These are phyloP conservation scores for Apiotrichum siamense DNA, from an alignment of 1,284 basidiomycete species.

Conservation along the genomic window DNA sequence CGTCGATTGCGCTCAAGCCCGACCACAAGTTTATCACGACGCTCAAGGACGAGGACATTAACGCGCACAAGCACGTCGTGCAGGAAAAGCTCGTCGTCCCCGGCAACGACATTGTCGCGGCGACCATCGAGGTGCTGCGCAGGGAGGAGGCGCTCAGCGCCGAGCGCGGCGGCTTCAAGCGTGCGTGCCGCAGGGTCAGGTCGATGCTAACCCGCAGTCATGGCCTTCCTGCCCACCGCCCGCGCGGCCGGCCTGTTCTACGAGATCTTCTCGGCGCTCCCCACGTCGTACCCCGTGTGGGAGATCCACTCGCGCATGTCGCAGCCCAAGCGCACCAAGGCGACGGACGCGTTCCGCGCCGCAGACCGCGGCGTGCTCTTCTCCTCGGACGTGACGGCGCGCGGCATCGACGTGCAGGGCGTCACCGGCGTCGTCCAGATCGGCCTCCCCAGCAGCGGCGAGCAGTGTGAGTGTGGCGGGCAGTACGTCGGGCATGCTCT, in stretches of 20 bases:
- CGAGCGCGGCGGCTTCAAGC: slow-evolving; percentile 37
- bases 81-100: slow-evolving; percentile 54
- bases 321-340: slow-evolving; percentile 48
- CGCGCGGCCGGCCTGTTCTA: slow-evolving; percentile 57
- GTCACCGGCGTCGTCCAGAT: slow-evolving; percentile 55
- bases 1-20: slow-evolving; percentile 50
- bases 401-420: slow-evolving; percentile 51
- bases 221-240: slow-evolving; percentile 66
- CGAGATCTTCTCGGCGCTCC: slow-evolving; percentile 48
- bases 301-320: slow-evolving; percentile 45
- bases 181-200: slow-evolving; percentile 13
- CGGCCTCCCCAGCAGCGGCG: slow-evolving; percentile 47
- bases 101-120: slow-evolving; percentile 51
- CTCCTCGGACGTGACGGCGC: slow-evolving; percentile 52
- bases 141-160: slow-evolving; percentile 33
- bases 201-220: slow-evolving; percentile 38
- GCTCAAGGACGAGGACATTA: slow-evolving; percentile 57
- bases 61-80: slow-evolving; percentile 62
- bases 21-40: slow-evolving; percentile 61
- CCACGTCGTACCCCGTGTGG: slow-evolving; percentile 29
- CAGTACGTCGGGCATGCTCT: neutral
- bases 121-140: slow-evolving; percentile 44
- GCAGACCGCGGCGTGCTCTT: slow-evolving; percentile 51
- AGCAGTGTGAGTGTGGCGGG: slow-evolving; percentile 43
- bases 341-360: slow-evolving; percentile 54